These are phyloP conservation scores for Rubia tinctorum DNA, from an alignment of 305 asterid species.

Conservation along the genomic window DNA sequence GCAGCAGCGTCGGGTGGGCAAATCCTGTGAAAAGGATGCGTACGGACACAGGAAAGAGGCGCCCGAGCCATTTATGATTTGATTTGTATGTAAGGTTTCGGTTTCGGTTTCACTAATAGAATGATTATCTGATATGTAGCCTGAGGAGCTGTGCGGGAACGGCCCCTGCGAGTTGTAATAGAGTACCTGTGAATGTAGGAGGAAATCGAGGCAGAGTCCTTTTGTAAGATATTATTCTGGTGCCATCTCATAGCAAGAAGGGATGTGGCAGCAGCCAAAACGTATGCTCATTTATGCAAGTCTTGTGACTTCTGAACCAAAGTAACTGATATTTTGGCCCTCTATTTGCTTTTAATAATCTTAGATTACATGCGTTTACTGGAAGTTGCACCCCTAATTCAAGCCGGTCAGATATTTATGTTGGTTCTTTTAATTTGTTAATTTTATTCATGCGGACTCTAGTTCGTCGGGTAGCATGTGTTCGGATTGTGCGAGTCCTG, in stretches of 20 bases:
- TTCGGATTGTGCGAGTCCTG: too few relatives aligned
- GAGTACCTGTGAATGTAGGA: slow-evolving; percentile 18
- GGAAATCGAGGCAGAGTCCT: neutral
- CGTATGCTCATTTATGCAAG: neutral
- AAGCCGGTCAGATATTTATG: too few relatives aligned
- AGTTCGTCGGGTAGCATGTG: too few relatives aligned
- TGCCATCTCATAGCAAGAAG: neutral
- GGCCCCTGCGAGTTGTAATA: slow-evolving; percentile 27
- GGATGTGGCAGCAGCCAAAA: neutral
- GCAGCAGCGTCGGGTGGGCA: slow-evolving; percentile 86
- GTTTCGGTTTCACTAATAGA: slow-evolving; percentile 6
- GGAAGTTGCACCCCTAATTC: too few relatives aligned
- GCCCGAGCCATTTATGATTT: slow-evolving; percentile 73
- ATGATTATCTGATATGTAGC: slow-evolving; percentile 9
- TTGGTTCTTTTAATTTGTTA: too few relatives aligned
- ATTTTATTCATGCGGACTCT: too few relatives aligned
- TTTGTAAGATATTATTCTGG: slow-evolving; percentile 5
- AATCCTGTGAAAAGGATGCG: slow-evolving; percentile 95
- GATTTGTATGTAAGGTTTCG: too few relatives aligned
- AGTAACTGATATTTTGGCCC: neutral
- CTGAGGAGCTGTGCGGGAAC: slow-evolving; percentile 24
- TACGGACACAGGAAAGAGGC: slow-evolving; percentile 81
- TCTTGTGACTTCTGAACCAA: neutral
- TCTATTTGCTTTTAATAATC: neutral
- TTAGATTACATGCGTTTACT: neutral